Conservation (phyloP, 345 rosid species). For the Pelargonium nanum region DNA sequence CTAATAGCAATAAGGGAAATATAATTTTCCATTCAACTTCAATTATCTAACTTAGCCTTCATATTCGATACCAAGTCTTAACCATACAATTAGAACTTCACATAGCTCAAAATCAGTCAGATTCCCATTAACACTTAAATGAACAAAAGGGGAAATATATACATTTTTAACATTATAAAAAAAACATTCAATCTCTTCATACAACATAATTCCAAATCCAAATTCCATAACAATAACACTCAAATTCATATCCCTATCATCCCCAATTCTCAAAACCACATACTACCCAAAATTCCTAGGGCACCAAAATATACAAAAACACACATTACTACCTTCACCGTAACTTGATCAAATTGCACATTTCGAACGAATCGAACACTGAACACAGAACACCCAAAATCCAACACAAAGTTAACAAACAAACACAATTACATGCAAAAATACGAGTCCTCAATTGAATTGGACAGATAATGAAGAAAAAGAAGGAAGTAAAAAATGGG, state of each 20-base stretch:
- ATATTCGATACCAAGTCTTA: neutral
- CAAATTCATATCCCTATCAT: neutral
- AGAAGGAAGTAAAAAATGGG: neutral
- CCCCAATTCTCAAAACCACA: neutral
- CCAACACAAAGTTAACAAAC: neutral
- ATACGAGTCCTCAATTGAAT: neutral
- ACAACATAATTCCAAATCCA: neutral
- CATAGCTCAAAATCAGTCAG: neutral
- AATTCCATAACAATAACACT: neutral
- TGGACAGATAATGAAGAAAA: neutral
- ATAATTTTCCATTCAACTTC: no score
- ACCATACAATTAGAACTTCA: neutral
- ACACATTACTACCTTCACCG: neutral
- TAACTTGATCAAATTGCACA: neutral
- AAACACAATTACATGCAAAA: neutral
- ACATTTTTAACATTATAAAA: neutral
- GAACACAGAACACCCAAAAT: neutral
- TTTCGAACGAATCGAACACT: neutral
- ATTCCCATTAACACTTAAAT: neutral
- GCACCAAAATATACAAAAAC: neutral
- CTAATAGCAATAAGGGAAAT: no score
- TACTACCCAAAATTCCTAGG: neutral
- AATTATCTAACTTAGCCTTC: neutral
- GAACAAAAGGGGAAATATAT: neutral
- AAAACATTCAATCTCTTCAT: neutral